Base-by-base conservation (phyloP, 108 stramenopile genomes). In the Skeletonema grethae region DNA sequence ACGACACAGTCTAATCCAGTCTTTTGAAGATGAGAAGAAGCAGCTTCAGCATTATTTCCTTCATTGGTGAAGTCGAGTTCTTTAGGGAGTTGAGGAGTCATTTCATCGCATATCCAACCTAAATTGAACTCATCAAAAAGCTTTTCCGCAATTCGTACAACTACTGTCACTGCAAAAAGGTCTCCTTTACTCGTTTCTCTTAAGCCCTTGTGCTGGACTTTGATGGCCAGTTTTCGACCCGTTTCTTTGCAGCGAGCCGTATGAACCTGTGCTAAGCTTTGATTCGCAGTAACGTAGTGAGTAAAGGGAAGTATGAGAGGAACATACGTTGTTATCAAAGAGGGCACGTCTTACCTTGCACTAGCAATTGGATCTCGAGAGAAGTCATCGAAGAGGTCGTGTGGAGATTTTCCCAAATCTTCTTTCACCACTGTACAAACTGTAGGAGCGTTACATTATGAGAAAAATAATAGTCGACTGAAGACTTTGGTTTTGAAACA, bases 51-150 rank as follows among this genome's bases (percentile, higher is more conserved):
- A 83, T 98, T 98, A 36, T 72, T 75, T 8, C 89, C 97, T 78
- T 98, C 98, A 55, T 91, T 85, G 11, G 63, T 66, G 71, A 98
- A 98, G 69, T 98, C 92, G 29, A 98, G 64, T 69, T 98, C 98
- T 70, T 90, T 86, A 20, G 95, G 96, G 5, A 97, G 72, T 38
- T 96, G 92, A 5, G 92, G 91, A 16, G 94, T 92, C 60, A 98
- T 85, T 79, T 98, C 97, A 70, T 97, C 95, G 24, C 95, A 92
- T 6, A 98, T 91, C 97, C 97, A 98, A 18, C 88, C 89, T 79
- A 90, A 95, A 18, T 86, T 94, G 70, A 98, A 98, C 29, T 90
- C 92, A 16, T 85, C 82, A 73, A 97, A 98, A 10, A 89, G 58
- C 13, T 53, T 31, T 45, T 95, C 94, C 8, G 97, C 69, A 25